Percentiles rank a stretch among this genome's conserved stretches.
These are phyloP conservation scores for Cercospora zeina DNA, from an alignment of 2,329 filamentous ascomycete genomes.

Conservation along the genomic window DNA sequence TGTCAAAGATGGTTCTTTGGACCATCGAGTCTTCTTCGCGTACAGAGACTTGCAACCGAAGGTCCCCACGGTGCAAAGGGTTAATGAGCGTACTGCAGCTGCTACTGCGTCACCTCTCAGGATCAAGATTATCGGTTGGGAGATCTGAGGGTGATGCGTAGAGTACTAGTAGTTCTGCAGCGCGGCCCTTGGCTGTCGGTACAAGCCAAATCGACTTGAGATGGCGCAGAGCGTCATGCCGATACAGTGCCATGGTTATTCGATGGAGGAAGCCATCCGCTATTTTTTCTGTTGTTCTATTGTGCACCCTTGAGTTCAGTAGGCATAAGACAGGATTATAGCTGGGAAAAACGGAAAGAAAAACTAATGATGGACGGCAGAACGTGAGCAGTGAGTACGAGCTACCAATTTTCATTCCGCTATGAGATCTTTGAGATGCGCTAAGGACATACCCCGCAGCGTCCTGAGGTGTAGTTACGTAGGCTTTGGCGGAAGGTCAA, in stretches of 20 bases:
- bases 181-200: neutral
- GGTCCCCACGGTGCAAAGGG: too few relatives aligned
- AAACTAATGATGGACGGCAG: neutral
- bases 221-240: neutral
- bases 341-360: neutral
- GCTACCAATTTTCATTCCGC: too few relatives aligned
- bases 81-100: neutral
- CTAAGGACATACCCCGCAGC: too few relatives aligned
- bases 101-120: neutral
- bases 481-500: too few relatives aligned
- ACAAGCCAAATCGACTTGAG: neutral
- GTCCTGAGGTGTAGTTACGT: too few relatives aligned
- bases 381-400: too few relatives aligned
- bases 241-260: neutral
- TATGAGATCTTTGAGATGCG: too few relatives aligned
- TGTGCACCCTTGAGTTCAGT: neutral
- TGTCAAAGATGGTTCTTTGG: neutral
- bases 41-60: too few relatives aligned
- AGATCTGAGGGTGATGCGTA: neutral
- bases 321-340: neutral
- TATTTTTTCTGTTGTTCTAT: neutral
- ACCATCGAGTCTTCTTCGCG: too few relatives aligned
- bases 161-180: neutral
- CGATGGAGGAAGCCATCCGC: neutral
- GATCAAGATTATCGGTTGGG: neutral